Evolutionary conservation across 1,284 basidiomycete species (phyloP), one percentile per base, ranked within the genome.

Genomic region (Trichosporon inkin): DNA sequence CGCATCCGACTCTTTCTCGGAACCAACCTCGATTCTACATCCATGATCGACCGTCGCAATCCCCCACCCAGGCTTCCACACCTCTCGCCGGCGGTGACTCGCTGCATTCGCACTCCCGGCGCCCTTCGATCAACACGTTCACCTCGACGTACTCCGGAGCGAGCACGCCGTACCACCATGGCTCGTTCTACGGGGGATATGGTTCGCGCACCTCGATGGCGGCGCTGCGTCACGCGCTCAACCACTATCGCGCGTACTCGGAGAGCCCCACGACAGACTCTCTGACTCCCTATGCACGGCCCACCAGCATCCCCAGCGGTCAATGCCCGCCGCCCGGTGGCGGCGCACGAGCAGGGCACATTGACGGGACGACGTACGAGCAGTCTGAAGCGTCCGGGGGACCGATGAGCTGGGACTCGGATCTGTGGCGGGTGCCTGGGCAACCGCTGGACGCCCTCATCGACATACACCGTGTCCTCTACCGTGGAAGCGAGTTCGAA

Each of bases 381-480:
- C 44, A 49, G 44, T 49, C 44, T 16, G 44, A 41, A 34, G 49
- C 35, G 19, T 37, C 47, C 7, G 41, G 37, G 13, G 57, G 56
- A 36, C 37, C 40, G 51, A 40, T 49, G 16, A 41, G 36, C 17
- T 55, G 53, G 40, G 53, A 59, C 22, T 22, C 52, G 6, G 63
- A 61, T n/a, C 32, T 62, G 34, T 64, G 56, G 40, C 36, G 54
- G 7, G 35, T 44, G 14, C 54, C 39, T 14, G 54, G 37, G 60
- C 66, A 63, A 57, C 64, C 67, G 40, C 69, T 75, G 61, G 71
- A 74, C 53, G 71, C 72, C 11, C 55, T 75, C 38, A 66, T 73
- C 20, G 74, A 76, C 39, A 73, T 76, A 14, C 74, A 76, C 60
- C 55, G 74, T 16, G 72, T 75, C 11, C 52, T 76, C 41, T 76